Percentiles rank a stretch among this genome's conserved stretches.
Evolutionary conservation across 2,329 filamentous ascomycete genomes (phyloP).

Genomic region (Fusarium sp.): DNA sequence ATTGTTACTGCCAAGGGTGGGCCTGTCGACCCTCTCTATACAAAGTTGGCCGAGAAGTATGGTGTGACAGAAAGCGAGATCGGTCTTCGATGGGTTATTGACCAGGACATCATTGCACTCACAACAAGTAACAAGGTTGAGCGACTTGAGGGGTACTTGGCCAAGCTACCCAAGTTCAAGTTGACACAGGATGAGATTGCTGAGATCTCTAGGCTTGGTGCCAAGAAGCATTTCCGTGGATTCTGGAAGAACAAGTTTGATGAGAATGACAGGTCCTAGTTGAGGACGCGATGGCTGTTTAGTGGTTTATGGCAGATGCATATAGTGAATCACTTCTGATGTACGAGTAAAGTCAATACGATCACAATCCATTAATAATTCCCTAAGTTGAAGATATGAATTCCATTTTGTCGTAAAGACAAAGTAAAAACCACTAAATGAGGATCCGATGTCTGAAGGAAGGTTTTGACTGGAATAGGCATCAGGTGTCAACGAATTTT

Average conservation of each 20-base stretch:
- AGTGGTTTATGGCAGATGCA: background rate
- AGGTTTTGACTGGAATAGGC: too few relatives aligned
- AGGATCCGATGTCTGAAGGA: background rate
- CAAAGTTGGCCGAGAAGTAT: constrained; percentile 68
- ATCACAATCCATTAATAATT: background rate
- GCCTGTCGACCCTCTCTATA: constrained; percentile 65
- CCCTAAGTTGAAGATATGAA: background rate
- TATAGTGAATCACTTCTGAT: background rate
- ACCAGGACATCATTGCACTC: constrained; percentile 69
- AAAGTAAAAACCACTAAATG: too few relatives aligned
- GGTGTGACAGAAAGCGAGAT: constrained; percentile 67
- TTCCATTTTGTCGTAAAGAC: background rate
- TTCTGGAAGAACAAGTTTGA: constrained; percentile 69
- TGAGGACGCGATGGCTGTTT: background rate
- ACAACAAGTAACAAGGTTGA: constrained; percentile 71
- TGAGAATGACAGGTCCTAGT: constrained; percentile 59
- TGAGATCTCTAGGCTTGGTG: constrained; percentile 67
- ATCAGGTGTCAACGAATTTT: background rate
- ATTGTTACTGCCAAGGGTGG: constrained; percentile 62
- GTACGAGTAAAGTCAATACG: background rate
- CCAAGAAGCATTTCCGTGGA: constrained; percentile 70
- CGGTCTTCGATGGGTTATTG: constrained; percentile 70
- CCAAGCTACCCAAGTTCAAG: constrained; percentile 66
- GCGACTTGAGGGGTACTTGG: constrained; percentile 67
- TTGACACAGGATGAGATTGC: constrained; percentile 70